A percentile compares a stretch with the other conserved stretches of the same genome.
Evolutionary conservation across 2,329 filamentous ascomycete species (phyloP).

Genomic region (Cladosporium sp.): DNA sequence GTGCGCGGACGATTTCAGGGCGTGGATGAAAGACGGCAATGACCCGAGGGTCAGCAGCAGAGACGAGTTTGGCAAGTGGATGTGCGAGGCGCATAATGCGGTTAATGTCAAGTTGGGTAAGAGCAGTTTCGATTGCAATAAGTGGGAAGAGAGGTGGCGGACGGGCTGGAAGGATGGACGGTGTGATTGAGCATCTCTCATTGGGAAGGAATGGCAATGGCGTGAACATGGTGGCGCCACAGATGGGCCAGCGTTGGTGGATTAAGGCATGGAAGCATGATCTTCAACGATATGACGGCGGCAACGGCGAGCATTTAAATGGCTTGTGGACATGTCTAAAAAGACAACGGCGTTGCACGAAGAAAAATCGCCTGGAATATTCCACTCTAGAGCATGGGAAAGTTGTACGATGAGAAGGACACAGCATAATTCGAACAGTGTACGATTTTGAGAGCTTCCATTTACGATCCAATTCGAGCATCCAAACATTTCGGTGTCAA

Average conservation of each 20-base stretch:
- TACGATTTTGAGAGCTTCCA: not conserved
- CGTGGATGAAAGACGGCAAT: conserved; percentile 68
- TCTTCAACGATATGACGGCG: no score
- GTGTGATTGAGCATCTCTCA: conserved; percentile 48
- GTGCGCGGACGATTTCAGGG: conserved; percentile 86
- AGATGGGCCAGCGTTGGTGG: not conserved
- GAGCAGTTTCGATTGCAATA: conserved; percentile 78
- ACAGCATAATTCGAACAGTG: not conserved
- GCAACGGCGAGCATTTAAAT: no score
- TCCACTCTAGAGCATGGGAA: not conserved
- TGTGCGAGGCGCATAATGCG: conserved; percentile 82
- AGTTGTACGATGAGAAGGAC: not conserved
- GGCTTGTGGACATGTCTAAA: no score
- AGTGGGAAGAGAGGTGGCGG: conserved; percentile 92
- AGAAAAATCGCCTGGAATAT: not conserved
- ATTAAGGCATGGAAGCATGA: not conserved
- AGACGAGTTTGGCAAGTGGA: conserved; percentile 73
- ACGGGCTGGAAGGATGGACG: conserved; percentile 76
- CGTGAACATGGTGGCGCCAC: conserved; percentile 9
- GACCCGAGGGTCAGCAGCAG: conserved; percentile 57
- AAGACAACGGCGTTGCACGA: not conserved
- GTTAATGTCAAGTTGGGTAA: conserved; percentile 90
- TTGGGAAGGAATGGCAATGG: not conserved
- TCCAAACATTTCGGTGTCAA: not conserved
- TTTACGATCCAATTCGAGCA: not conserved